Evolutionary conservation across 441 rosid species (phyloP).

Genomic region (Bocquillonia castaneifolia): DNA sequence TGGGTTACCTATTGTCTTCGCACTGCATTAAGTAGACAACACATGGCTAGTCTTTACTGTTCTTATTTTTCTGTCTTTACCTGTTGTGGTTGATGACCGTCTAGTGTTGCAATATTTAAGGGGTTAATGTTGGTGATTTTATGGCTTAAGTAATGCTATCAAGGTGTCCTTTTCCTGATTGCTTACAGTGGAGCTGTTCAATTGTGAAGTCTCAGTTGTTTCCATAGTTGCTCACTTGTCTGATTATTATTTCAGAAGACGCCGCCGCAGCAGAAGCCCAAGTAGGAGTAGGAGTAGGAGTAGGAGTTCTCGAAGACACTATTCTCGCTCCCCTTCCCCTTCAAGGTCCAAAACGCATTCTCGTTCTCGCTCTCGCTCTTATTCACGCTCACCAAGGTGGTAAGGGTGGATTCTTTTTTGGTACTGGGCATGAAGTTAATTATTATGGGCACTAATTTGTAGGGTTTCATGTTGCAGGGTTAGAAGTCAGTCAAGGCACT

Average conservation of each 20-base stretch:
- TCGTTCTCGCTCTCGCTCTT: conserved; percentile 29
- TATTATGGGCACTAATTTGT: conserved; percentile 12
- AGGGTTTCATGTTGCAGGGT: conserved; percentile 37
- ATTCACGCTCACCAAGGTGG: conserved; percentile 61
- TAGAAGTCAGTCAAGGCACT: conserved; percentile 66
- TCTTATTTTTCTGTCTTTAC: neutral
- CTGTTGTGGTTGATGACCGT: neutral
- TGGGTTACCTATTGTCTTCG: neutral
- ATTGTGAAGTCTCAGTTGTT: neutral
- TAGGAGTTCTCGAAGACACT: conserved; percentile 49
- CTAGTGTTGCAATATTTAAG: neutral
- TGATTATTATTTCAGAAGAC: conserved; percentile 35
- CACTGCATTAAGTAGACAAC: neutral
- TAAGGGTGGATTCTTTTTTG: neutral
- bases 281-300: conserved; percentile 51
- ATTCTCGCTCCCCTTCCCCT: conserved; percentile 47
- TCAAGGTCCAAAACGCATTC: too few species aligned
- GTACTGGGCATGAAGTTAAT: neutral
- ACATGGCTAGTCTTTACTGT: neutral
- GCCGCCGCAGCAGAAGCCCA: conserved; percentile 54
- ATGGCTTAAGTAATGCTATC: neutral
- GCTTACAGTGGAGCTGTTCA: neutral
- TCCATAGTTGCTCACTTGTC: neutral
- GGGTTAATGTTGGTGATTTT: too few species aligned
- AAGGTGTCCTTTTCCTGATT: neutral